A percentile compares a stretch with the other conserved stretches of the same genome.
phyloP scores from a whole-genome alignment of 495 filamentous ascomycete species.

The Achaetomiella virescens region DNA sequence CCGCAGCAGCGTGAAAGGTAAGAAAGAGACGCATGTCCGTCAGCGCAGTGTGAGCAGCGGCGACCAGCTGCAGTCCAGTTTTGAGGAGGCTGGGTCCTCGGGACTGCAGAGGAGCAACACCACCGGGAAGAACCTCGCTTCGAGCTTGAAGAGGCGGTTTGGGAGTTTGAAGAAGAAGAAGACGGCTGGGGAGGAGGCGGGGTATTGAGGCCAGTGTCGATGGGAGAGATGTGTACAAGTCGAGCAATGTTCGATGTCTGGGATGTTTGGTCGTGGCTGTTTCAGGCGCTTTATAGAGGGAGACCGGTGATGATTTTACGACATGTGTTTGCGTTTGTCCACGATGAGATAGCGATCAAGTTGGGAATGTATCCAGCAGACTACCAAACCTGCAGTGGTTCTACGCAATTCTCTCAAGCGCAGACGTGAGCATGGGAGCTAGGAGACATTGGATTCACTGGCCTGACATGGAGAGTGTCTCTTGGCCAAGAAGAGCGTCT shows the following conservation, averaged over 20 bases:
- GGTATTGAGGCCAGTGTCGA: not conserved
- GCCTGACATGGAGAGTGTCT: too few species aligned
- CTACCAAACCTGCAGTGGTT: too few species aligned
- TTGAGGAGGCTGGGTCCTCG: not conserved
- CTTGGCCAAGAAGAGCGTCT: too few species aligned
- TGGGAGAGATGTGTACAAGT: not conserved
- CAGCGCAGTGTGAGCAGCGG: conserved; percentile 32
- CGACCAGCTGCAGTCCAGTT: not conserved
- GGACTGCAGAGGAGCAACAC: conserved; percentile 29
- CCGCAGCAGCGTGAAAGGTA: conserved; percentile 7
- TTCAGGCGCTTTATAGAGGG: too few species aligned
- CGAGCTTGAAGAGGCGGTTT: conserved; percentile 41
- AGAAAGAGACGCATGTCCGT: conserved; percentile 3
- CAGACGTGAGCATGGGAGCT: too few species aligned
- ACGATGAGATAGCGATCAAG: too few species aligned
- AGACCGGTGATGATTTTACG: too few species aligned
- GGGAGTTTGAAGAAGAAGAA: conserved; percentile 40
- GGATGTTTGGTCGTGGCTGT: not conserved
- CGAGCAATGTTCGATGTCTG: not conserved
- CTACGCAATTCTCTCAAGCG: too few species aligned
- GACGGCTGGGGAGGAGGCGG: conserved; percentile 6
- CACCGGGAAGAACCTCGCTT: conserved; percentile 33
- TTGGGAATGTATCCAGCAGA: too few species aligned
- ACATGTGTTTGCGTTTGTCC: too few species aligned
- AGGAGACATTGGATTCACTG: too few species aligned